A percentile compares a stretch with the other conserved stretches of the same genome.
phyloP scores from a whole-genome alignment of 2,329 filamentous ascomycete genomes.

The Pseudocercospora crystallina region DNA sequence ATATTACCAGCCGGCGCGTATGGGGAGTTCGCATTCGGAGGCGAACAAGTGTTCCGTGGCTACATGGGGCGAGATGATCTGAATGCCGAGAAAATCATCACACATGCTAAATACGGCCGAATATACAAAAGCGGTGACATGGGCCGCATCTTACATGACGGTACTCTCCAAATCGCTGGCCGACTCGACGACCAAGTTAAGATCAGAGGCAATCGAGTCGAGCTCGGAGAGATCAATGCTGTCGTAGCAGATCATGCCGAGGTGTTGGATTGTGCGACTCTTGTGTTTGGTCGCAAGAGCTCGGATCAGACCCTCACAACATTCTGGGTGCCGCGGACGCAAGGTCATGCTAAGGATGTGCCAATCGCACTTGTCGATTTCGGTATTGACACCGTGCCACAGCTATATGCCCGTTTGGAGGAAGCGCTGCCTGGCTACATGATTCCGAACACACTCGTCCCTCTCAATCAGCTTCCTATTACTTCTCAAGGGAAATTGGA shows the following conservation, averaged over 20 bases:
- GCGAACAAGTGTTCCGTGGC: constrained; percentile 72
- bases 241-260: constrained; percentile 54
- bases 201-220: constrained; percentile 75
- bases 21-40: constrained; percentile 85
- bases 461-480: constrained; percentile 67
- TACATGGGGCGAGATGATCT: constrained; percentile 68
- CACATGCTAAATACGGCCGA: constrained; percentile 67
- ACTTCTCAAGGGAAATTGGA: constrained; percentile 77
- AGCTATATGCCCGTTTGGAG: constrained; percentile 57
- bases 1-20: constrained; percentile 68
- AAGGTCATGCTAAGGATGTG: background rate
- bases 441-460: constrained; percentile 73
- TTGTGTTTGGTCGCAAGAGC: constrained; percentile 53
- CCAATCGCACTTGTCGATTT: constrained; percentile 4
- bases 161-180: constrained; percentile 70
- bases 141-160: constrained; percentile 74
- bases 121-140: constrained; percentile 82
- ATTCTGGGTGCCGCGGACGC: constrained; percentile 63
- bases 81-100: constrained; percentile 66
- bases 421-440: constrained; percentile 70
- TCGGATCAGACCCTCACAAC: constrained; percentile 59
- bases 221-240: constrained; percentile 72
- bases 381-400: constrained; percentile 5
- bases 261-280: constrained; percentile 63
- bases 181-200: constrained; percentile 80